phyloP scores from a whole-genome alignment of 306 rosid species.

The Lablab purpureus region DNA sequence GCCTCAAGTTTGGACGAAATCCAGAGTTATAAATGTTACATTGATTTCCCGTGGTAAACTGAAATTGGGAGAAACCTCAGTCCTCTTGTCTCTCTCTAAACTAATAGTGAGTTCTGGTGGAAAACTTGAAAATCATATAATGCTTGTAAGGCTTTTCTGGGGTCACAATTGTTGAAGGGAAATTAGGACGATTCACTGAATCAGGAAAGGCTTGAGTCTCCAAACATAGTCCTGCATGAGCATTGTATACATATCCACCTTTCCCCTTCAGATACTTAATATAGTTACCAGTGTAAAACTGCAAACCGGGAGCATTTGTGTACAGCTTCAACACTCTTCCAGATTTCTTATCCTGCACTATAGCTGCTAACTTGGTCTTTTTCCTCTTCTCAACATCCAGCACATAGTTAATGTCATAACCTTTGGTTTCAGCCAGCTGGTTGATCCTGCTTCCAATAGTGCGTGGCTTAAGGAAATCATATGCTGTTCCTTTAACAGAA shows the following conservation, averaged over 20 bases:
- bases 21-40: background rate
- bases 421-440: constrained; percentile 52
- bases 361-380: constrained; percentile 57
- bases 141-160: constrained; percentile 71
- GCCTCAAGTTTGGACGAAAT: constrained; percentile 3
- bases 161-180: constrained; percentile 83
- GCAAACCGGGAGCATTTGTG: constrained; percentile 82
- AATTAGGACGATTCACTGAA: constrained; percentile 81
- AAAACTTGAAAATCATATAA: constrained; percentile 74
- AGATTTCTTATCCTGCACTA: constrained; percentile 65
- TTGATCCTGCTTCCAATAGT: constrained; percentile 70
- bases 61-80: background rate
- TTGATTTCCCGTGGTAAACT: background rate
- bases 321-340: constrained; percentile 69
- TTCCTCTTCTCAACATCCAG: constrained; percentile 55
- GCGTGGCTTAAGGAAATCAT: constrained; percentile 76
- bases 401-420: constrained; percentile 83
- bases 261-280: constrained; percentile 73
- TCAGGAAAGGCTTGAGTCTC: constrained; percentile 91
- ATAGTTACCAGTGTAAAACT: constrained; percentile 72
- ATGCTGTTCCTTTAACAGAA: constrained; percentile 50
- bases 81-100: background rate
- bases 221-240: constrained; percentile 74
- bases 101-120: constrained; percentile 29
- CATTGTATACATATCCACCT: constrained; percentile 66